Conservation (phyloP, 1,139 yeast genomes). For the Magnusiomyces clavatus region DNA sequence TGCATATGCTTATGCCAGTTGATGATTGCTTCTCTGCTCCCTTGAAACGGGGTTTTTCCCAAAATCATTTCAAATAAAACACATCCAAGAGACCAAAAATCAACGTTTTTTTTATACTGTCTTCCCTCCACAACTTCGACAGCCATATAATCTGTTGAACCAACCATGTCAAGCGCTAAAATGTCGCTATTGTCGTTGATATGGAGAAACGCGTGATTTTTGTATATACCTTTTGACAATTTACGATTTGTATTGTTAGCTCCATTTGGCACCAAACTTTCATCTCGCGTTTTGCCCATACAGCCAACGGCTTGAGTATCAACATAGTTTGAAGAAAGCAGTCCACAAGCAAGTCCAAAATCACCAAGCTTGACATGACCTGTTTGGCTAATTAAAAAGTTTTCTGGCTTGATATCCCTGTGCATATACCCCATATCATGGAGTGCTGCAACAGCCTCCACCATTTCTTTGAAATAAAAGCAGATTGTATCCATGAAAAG, state of each 20-base stretch:
- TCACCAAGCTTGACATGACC: conserved; percentile 81
- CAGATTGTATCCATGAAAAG: conserved; percentile 8
- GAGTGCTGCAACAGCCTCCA: conserved; percentile 70
- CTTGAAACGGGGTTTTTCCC: conserved; percentile 15
- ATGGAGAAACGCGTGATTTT: no score
- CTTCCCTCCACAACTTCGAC: conserved; percentile 11
- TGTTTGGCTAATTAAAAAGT: conserved; percentile 67
- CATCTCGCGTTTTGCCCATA: neutral
- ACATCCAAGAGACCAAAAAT: conserved; percentile 16
- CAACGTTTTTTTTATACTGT: conserved; percentile 12
- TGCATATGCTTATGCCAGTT: neutral
- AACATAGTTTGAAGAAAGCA: conserved; percentile 7
- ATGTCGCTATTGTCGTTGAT: neutral
- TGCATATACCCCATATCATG: conserved; percentile 81
- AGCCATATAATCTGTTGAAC: conserved; percentile 16
- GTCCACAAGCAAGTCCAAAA: conserved; percentile 51
- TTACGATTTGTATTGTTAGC: no score
- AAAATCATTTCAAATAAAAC: conserved; percentile 14
- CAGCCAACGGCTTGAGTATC: conserved; percentile 5
- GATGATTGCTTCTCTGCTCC: conserved; percentile 10
- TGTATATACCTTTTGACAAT: no score
- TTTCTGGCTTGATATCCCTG: conserved; percentile 79
- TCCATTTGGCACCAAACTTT: no score
- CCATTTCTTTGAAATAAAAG: conserved; percentile 47
- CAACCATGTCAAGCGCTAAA: conserved; percentile 15